Conservation (phyloP, 1,284 basidiomycete genomes). For the Coniferiporia sulphurascens region DNA sequence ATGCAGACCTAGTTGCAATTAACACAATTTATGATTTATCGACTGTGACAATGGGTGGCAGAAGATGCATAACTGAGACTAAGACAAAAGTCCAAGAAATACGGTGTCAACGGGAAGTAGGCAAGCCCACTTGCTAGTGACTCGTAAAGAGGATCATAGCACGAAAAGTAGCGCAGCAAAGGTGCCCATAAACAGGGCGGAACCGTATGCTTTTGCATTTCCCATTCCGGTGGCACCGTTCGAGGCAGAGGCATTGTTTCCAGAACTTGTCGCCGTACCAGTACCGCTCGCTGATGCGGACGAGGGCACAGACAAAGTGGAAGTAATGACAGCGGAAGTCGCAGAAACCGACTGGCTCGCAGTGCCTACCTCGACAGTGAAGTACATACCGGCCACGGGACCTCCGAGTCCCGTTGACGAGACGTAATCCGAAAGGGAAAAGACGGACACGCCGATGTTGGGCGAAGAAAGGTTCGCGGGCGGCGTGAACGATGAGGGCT, state of each 20-base stretch:
- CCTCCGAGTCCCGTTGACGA: slow-evolving; percentile 50
- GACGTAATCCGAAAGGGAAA: slow-evolving; percentile 50
- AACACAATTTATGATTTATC: too few species aligned
- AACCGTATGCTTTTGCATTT: not conserved
- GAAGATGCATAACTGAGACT: too few species aligned
- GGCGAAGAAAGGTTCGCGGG: slow-evolving; percentile 52
- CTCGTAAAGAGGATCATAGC: not conserved
- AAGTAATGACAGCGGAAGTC: slow-evolving; percentile 59
- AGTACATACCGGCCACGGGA: slow-evolving; percentile 65
- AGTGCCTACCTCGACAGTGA: slow-evolving; percentile 68
- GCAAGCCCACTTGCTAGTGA: not conserved
- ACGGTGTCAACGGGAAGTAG: too few species aligned
- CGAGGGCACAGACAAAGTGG: slow-evolving; percentile 45
- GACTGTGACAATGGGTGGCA: too few species aligned
- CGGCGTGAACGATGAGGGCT: slow-evolving; percentile 56
- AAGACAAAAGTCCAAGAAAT: too few species aligned
- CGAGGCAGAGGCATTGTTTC: not conserved
- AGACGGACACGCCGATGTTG: slow-evolving; percentile 44
- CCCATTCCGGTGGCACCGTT: not conserved
- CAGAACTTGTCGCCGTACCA: slow-evolving; percentile 12
- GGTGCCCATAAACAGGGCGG: not conserved
- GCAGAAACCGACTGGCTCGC: slow-evolving; percentile 46
- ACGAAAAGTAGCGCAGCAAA: slow-evolving; percentile 7
- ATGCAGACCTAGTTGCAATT: too few species aligned
- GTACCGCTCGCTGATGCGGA: slow-evolving; percentile 22